phyloP scores from a whole-genome alignment of 2,329 filamentous ascomycete genomes.

The Acrodontium crateriforme region DNA sequence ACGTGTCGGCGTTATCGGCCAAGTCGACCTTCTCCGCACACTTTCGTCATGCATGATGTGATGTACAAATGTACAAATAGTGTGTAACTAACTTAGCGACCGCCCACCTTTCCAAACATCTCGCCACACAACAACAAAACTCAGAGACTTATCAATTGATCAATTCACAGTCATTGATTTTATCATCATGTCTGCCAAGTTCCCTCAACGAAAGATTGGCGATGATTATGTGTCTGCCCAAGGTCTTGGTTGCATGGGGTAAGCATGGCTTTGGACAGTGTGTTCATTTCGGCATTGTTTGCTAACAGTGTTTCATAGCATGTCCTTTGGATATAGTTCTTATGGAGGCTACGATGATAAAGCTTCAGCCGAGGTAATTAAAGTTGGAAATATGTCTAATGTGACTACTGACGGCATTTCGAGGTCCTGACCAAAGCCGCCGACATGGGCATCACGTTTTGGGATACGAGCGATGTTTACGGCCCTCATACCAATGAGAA shows the following conservation, averaged over 20 bases:
- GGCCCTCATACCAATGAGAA: slow-evolving; percentile 19
- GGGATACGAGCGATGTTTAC: slow-evolving; percentile 19
- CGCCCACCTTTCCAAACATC: background rate
- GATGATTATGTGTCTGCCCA: slow-evolving; percentile 21
- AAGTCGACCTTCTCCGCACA: background rate
- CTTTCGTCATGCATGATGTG: background rate
- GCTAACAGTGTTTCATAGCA: too few relatives aligned
- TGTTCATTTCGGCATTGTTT: too few relatives aligned
- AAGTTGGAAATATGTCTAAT: too few relatives aligned
- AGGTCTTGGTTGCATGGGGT: slow-evolving; percentile 21
- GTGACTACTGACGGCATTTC: too few relatives aligned
- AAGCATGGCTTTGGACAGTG: background rate
- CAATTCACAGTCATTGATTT: background rate
- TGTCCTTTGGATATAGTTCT: slow-evolving; percentile 23
- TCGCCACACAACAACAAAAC: background rate
- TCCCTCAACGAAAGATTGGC: slow-evolving; percentile 29
- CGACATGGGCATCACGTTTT: slow-evolving; percentile 13
- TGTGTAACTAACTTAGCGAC: background rate
- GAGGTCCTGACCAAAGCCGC: slow-evolving; percentile 15
- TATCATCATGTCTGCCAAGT: slow-evolving; percentile 14
- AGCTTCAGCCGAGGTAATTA: slow-evolving; percentile 11
- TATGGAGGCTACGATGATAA: slow-evolving; percentile 17
- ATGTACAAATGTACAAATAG: too few relatives aligned
- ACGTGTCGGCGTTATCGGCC: background rate
- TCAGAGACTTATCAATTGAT: background rate